Percentiles rank a stretch among this genome's conserved stretches.
Conservation (phyloP, 2,329 filamentous ascomycete genomes). For the Corynespora cassiicola region DNA sequence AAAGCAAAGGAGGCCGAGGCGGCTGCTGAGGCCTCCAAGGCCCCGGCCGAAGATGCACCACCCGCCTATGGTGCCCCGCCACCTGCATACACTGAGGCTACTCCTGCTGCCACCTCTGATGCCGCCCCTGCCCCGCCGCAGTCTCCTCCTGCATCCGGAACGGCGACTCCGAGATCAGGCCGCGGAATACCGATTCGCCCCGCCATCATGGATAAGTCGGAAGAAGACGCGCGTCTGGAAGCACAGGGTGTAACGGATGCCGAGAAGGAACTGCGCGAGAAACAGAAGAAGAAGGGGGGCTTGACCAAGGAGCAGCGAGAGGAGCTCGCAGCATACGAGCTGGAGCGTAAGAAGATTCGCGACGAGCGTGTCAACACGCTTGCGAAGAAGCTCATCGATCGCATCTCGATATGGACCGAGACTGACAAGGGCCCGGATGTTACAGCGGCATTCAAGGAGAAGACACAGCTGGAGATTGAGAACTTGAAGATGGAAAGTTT, state of each 20-base stretch:
- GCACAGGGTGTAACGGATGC: constrained; percentile 72
- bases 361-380: constrained; percentile 90
- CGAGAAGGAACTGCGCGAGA: constrained; percentile 77
- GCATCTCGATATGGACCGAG: constrained; percentile 94
- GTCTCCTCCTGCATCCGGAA: constrained; percentile 49
- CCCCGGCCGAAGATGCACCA: constrained; percentile 31
- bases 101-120: constrained; percentile 42
- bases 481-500: constrained; percentile 99
- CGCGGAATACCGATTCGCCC: constrained; percentile 76
- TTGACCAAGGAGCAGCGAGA: constrained; percentile 92
- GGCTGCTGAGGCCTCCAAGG: constrained; percentile 49
- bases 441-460: constrained; percentile 88
- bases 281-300: constrained; percentile 88
- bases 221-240: constrained; percentile 73
- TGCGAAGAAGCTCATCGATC: constrained; percentile 83
- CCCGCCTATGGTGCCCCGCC: constrained; percentile 48
- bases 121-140: constrained; percentile 24
- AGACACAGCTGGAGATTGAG: constrained; percentile 93
- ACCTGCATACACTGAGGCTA: constrained; percentile 54
- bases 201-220: constrained; percentile 86
- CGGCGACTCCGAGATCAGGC: constrained; percentile 57
- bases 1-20: constrained; percentile 51
- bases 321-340: constrained; percentile 85
- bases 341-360: constrained; percentile 81
- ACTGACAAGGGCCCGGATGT: constrained; percentile 89